Base-by-base conservation (phyloP, 345 rosid genomes). In the Syzygium oleosum region DNA sequence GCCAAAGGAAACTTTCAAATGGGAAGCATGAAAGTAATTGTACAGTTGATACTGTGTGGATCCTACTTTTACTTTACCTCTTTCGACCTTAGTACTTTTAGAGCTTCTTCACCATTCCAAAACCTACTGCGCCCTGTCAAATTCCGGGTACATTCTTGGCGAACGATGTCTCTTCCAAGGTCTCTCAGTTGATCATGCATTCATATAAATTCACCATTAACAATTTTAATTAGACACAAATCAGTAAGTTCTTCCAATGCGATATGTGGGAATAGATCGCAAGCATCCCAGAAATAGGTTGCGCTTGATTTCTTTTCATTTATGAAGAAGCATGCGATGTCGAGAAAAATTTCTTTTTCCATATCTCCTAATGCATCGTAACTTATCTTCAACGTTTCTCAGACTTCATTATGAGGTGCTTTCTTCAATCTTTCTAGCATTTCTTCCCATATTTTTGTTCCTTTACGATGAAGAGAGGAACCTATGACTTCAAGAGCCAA, bases 101-200 rank as follows among this genome's bases (percentile, higher is more conserved):
- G 27, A 65, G 77, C 19, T 15, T 65, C 41, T 29, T 0, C 3
- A 0, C 2, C 21, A 29, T 65, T 29, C 77, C 77, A 65, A 3
- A 65, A 29, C 41, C 3, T 14, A 7, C 11, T 65, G 9, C 1
- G 1, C 21, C 1, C 0, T 1, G 3, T 63, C 2, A 29, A 2
- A 65, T 65, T 29, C 2, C 6, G 1, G 3, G 1, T 3, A 65
- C 0, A 1, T 65, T 65, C 41, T 65, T 29, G 41, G 0, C 12
- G 10, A 29, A 63, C 0, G 10, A 63, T 2, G 22, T 65, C 77
- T 63, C 38, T 63, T 63, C 21, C 21, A 3, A 63, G 38, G 21
- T 63, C 41, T 63, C 41, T 63, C 10, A 29, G 0, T 21, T 15
- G 0, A 65, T 65, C 78, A 29, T 65, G 22, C 1, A 0, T 65